Conservation (phyloP, 371 early-diverging fungal species). For the Mortierella sp. region DNA sequence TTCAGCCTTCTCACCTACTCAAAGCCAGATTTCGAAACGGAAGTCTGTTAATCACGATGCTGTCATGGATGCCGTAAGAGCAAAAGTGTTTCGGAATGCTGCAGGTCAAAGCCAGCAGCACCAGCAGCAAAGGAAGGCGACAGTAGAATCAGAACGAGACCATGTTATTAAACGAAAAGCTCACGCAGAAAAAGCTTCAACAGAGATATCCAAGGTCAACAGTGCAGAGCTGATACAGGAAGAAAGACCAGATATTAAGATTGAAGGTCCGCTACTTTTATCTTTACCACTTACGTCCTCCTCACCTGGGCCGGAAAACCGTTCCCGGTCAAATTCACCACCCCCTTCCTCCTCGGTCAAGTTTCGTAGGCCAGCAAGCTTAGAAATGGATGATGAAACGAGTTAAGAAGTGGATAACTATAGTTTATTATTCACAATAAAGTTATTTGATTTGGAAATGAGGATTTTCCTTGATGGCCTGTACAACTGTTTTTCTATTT, state of each 20-base stretch:
- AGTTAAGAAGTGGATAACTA: no score
- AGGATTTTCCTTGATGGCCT: neutral
- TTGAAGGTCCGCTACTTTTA: constrained; percentile 13
- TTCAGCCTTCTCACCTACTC: constrained; percentile 45
- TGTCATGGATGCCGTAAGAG: constrained; percentile 57
- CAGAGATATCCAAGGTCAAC: constrained; percentile 24
- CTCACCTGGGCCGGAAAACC: constrained; percentile 21
- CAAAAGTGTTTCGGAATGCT: constrained; percentile 48
- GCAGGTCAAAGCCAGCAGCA: constrained; percentile 41
- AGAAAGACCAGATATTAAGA: constrained; percentile 19
- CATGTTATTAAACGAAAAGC: constrained; percentile 25
- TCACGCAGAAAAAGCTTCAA: constrained; percentile 17
- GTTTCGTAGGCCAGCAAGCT: constrained; percentile 6
- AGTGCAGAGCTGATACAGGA: constrained; percentile 19
- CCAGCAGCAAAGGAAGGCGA: constrained; percentile 28
- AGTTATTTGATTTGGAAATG: neutral
- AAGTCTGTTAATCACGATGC: constrained; percentile 54
- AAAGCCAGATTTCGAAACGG: constrained; percentile 26
- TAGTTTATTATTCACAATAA: no score
- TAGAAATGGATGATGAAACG: constrained; percentile 6
- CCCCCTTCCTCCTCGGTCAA: constrained; percentile 4
- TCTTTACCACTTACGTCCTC: constrained; percentile 8
- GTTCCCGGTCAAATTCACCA: constrained; percentile 33
- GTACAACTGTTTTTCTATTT: constrained; percentile 17
- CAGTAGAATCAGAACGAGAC: constrained; percentile 15